Conservation (phyloP, 2,329 filamentous ascomycete genomes). For the Orbilia quercus region DNA sequence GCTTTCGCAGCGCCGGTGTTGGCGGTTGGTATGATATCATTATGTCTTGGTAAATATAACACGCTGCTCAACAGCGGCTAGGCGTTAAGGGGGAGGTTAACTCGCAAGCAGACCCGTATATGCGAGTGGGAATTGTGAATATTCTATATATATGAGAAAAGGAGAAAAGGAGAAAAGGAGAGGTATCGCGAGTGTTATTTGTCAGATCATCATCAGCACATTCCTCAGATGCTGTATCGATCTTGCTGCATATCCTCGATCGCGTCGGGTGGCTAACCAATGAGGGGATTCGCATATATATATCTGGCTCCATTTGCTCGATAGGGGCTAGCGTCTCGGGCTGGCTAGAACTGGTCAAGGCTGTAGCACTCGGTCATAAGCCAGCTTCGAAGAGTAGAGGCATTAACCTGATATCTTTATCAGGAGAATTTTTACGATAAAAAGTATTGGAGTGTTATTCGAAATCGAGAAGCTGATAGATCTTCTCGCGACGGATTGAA, state of each 20-base stretch:
- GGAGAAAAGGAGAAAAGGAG: neutral
- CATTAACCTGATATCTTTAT: too few species aligned
- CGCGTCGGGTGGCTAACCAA: slow-evolving; percentile 4
- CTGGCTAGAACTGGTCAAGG: neutral
- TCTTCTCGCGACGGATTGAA: too few species aligned
- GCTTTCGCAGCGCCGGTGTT: slow-evolving; percentile 71
- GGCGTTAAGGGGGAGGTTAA: slow-evolving; percentile 8
- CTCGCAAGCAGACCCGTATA: slow-evolving; percentile 44
- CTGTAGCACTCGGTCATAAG: neutral
- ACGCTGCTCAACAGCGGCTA: slow-evolving; percentile 49
- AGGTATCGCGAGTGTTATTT: slow-evolving; percentile 16
- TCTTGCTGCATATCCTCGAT: slow-evolving; percentile 5
- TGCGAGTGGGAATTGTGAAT: slow-evolving; percentile 13
- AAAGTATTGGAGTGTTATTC: too few species aligned
- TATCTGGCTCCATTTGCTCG: slow-evolving; percentile 19
- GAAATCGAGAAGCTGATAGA: too few species aligned
- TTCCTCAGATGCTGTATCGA: neutral
- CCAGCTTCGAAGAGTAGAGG: too few species aligned
- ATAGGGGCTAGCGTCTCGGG: neutral
- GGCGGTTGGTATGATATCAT: slow-evolving; percentile 62
- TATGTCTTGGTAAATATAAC: slow-evolving; percentile 27
- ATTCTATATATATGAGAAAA: slow-evolving; percentile 18
- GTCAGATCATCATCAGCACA: slow-evolving; percentile 46
- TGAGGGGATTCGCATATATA: slow-evolving; percentile 19
- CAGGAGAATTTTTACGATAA: too few species aligned